Conservation (phyloP, 2,329 filamentous ascomycete genomes). For the Macrophomina phaseolina region DNA sequence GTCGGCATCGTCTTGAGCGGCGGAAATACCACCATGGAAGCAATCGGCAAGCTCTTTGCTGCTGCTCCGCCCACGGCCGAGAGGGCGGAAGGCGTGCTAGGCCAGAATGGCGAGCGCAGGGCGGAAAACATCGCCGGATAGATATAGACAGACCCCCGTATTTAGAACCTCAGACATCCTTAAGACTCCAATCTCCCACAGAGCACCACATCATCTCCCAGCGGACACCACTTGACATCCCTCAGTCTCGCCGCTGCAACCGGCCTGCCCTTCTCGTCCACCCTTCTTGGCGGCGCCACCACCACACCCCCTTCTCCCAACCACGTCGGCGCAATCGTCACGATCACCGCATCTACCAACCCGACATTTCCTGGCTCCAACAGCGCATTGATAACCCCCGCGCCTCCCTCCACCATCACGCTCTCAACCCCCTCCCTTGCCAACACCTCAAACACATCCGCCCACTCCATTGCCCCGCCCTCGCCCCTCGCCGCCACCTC, state of each 20-base stretch:
- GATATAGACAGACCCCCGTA: background rate
- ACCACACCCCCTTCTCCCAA: conserved; percentile 82
- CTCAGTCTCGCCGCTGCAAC: conserved; percentile 68
- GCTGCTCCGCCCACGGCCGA: conserved; percentile 38
- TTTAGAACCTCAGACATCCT: background rate
- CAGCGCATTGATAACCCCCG: conserved; percentile 78
- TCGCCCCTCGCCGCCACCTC: conserved; percentile 41
- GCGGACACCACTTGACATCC: conserved; percentile 74
- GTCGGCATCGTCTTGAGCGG: conserved; percentile 66
- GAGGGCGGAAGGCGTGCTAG: conserved; percentile 48
- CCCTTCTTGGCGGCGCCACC: conserved; percentile 70
- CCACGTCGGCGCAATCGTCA: conserved; percentile 90
- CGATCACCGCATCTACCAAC: conserved; percentile 78
- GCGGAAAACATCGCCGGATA: conserved; percentile 57
- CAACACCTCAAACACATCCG: conserved; percentile 65
- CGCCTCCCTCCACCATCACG: conserved; percentile 93
- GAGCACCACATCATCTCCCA: conserved; percentile 83
- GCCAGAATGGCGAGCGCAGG: conserved; percentile 47
- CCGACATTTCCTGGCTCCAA: conserved; percentile 65
- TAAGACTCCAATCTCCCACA: conserved; percentile 62
- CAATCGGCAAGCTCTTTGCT: conserved; percentile 61
- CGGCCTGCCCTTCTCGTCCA: conserved; percentile 54
- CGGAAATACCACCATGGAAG: conserved; percentile 70
- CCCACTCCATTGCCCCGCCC: conserved; percentile 60
- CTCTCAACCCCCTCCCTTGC: conserved; percentile 68